phyloP scores from a whole-genome alignment of 805 yeast species.

The Starmerella bombi region DNA sequence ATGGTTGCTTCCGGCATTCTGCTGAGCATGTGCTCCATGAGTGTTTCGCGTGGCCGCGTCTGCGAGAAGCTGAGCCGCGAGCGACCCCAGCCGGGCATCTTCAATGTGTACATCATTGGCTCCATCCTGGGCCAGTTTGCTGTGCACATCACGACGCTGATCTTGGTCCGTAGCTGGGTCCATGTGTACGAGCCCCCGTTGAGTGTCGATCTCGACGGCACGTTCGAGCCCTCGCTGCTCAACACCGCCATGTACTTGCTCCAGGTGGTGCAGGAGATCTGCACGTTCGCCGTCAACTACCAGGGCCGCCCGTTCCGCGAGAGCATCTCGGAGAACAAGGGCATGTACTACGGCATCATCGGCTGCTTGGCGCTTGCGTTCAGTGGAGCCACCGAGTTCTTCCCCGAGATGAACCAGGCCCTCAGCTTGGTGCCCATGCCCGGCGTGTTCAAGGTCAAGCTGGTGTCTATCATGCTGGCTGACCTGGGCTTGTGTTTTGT shows the following conservation, averaged over 20 bases:
- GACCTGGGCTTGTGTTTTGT: conserved; percentile 69
- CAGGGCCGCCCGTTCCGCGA: conserved; percentile 96
- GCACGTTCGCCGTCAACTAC: conserved; percentile 94
- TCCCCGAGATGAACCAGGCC: conserved; percentile 87
- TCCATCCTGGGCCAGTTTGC: conserved; percentile 95
- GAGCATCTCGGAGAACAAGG: conserved; percentile 75
- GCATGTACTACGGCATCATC: conserved; percentile 89
- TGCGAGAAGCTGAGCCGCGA: conserved; percentile 76
- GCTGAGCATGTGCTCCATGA: conserved; percentile 84
- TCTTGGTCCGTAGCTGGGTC: conserved; percentile 72
- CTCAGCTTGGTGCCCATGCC: conserved; percentile 86
- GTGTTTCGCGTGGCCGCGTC: conserved; percentile 88
- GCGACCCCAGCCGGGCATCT: conserved; percentile 96
- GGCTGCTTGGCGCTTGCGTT: conserved; percentile 84
- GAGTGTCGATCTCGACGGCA: conserved; percentile 71
- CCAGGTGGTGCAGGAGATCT: conserved; percentile 90
- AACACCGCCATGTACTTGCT: conserved; percentile 93
- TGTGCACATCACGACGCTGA: conserved; percentile 67
- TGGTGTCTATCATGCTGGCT: conserved; percentile 56
- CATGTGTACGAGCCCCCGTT: conserved; percentile 77
- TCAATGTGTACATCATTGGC: conserved; percentile 92
- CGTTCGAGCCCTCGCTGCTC: conserved; percentile 74
- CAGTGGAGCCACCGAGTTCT: conserved; percentile 83
- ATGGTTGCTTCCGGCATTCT: conserved; percentile 92
- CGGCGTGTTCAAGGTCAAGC: conserved; percentile 54